A percentile compares a stretch with the other conserved stretches of the same genome.
Evolutionary conservation across 2,329 filamentous ascomycete genomes (phyloP).

Genomic region (Trichoderma semiorbis): DNA sequence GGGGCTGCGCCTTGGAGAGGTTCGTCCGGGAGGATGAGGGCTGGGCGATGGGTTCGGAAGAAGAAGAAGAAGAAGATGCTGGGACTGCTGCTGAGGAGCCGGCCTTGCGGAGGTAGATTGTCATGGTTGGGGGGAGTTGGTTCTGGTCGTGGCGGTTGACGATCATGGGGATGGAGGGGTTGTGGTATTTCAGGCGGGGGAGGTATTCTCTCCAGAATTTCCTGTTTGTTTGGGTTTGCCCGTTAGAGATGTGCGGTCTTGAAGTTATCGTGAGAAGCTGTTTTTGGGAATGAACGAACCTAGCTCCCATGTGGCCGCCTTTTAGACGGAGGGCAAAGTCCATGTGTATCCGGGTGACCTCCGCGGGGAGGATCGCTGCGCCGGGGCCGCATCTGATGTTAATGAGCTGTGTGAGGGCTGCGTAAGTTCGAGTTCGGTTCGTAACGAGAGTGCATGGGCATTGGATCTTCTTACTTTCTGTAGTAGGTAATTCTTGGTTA

Average conservation of each 20-base stretch:
- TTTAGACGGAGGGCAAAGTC: slow-evolving; percentile 62
- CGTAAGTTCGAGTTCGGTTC: slow-evolving; percentile 24
- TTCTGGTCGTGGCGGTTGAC: slow-evolving; percentile 65
- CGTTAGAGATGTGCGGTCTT: neutral
- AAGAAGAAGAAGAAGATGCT: neutral
- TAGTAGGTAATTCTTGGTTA: neutral
- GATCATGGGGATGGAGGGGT: slow-evolving; percentile 79
- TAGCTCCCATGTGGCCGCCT: slow-evolving; percentile 68
- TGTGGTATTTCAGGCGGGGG: slow-evolving; percentile 89
- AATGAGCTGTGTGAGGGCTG: slow-evolving; percentile 56
- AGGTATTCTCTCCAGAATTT: slow-evolving; percentile 86
- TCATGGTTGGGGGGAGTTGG: slow-evolving; percentile 56
- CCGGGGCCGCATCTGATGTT: slow-evolving; percentile 76
- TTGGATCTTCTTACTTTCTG: slow-evolving; percentile 41
- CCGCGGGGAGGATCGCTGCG: slow-evolving; percentile 73
- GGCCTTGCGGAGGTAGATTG: slow-evolving; percentile 57
- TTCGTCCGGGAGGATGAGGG: slow-evolving; percentile 47
- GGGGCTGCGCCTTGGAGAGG: slow-evolving; percentile 46
- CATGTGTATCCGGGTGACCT: slow-evolving; percentile 72
- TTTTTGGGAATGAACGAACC: slow-evolving; percentile 46
- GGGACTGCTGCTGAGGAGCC: slow-evolving; percentile 24
- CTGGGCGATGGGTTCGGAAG: slow-evolving; percentile 35
- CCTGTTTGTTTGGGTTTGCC: slow-evolving; percentile 42
- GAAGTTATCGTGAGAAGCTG: neutral
- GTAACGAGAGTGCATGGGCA: slow-evolving; percentile 19